Evolutionary conservation across 23 red algal species (phyloP).

Genomic region (Rhodosorus marinus): DNA sequence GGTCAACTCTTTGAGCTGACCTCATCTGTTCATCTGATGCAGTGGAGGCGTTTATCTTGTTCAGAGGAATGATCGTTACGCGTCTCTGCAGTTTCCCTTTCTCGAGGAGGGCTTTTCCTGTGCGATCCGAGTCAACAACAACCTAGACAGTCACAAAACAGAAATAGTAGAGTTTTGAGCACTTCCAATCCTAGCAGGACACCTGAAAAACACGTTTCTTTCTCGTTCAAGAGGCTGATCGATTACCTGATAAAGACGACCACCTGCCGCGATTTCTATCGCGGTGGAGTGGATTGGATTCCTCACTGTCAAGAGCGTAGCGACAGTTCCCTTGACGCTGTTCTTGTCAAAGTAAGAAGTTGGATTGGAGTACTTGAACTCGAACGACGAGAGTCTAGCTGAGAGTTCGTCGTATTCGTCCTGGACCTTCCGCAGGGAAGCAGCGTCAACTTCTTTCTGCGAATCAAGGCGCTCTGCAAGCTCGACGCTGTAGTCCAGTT

Average conservation of each 20-base stretch:
- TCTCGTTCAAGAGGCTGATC: too few relatives aligned
- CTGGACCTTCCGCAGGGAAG: constrained; percentile 1
- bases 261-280: constrained; percentile 74
- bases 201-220: too few relatives aligned
- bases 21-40: constrained; percentile 5
- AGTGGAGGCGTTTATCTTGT: constrained; percentile 50
- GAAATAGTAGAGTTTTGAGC: too few relatives aligned
- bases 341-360: constrained; percentile 29
- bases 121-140: constrained; percentile 82
- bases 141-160: too few relatives aligned
- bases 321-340: constrained; percentile 68
- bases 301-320: constrained; percentile 38
- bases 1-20: constrained; percentile 21
- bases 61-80: constrained; percentile 92
- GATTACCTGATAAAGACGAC: constrained; percentile 64
- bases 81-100: constrained; percentile 30
- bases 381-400: constrained; percentile 23
- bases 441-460: constrained; percentile 16
- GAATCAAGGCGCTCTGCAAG: constrained; percentile 15
- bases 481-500: constrained; percentile 61
- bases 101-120: constrained; percentile 59
- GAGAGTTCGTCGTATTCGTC: constrained; percentile 38
- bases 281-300: constrained; percentile 34
- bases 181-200: too few relatives aligned
- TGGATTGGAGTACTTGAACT: constrained; percentile 65